phyloP scores from a whole-genome alignment of 768 basidiomycete species.

The Russula griseocarnosa region DNA sequence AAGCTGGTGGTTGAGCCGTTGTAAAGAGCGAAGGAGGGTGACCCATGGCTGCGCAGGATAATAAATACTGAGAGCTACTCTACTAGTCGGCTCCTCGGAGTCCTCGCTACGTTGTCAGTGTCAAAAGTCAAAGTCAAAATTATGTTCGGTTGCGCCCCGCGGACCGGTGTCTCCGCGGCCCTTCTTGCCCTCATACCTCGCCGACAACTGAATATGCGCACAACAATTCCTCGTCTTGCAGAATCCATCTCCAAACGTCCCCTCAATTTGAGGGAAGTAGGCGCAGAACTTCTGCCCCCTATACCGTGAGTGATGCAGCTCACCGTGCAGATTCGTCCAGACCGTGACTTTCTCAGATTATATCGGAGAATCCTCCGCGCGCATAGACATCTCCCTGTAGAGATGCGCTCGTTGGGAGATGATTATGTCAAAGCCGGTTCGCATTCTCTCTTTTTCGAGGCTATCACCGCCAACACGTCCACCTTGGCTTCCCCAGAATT shows the following conservation, averaged over 20 bases:
- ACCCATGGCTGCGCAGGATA: background rate
- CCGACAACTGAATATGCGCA: constrained; percentile 8
- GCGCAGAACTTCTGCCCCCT: constrained; percentile 41
- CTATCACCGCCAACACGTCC: background rate
- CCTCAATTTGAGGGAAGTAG: constrained; percentile 34
- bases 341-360: constrained; percentile 33
- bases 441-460: background rate
- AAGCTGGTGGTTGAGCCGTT: background rate
- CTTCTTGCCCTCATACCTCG: too few species aligned
- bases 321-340: background rate
- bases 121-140: background rate
- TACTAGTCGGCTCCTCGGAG: background rate
- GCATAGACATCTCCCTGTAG: constrained; percentile 41
- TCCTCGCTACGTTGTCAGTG: too few species aligned
- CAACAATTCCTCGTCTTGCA: constrained; percentile 28
- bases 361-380: constrained; percentile 44
- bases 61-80: background rate
- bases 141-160: background rate
- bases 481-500: constrained; percentile 62
- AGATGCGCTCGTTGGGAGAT: constrained; percentile 47
- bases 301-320: constrained; percentile 38
- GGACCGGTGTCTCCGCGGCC: background rate
- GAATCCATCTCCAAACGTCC: constrained; percentile 34
- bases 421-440: constrained; percentile 44
- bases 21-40: background rate